phyloP scores from a whole-genome alignment of 2,329 filamentous ascomycete genomes.

The Fusarium sp. region DNA sequence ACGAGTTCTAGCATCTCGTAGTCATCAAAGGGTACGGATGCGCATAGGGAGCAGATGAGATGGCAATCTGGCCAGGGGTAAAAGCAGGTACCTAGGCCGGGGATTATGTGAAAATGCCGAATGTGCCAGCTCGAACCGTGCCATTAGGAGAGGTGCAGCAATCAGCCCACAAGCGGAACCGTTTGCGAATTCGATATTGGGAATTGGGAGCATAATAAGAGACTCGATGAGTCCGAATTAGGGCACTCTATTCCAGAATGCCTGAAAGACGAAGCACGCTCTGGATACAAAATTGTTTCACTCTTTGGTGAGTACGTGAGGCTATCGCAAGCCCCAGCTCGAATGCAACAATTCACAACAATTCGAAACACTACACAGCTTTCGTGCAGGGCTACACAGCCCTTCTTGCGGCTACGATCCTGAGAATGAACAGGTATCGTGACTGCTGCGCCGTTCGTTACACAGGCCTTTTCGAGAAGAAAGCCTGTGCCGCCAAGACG shows the following conservation, averaged over 20 bases:
- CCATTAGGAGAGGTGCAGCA: slow-evolving; percentile 18
- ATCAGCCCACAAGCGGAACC: slow-evolving; percentile 40
- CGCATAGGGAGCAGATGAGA: slow-evolving; percentile 15
- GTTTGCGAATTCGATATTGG: neutral
- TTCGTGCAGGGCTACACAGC: slow-evolving; percentile 38
- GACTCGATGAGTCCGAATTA: neutral
- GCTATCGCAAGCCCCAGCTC: slow-evolving; percentile 9
- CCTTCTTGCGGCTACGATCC: slow-evolving; percentile 10
- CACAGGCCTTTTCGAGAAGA: slow-evolving; percentile 38
- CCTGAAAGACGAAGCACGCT: neutral
- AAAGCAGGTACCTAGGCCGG: slow-evolving; percentile 25
- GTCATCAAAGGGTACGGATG: slow-evolving; percentile 16
- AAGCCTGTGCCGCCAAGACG: slow-evolving; percentile 42
- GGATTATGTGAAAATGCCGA: slow-evolving; percentile 21
- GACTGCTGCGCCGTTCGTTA: slow-evolving; percentile 43
- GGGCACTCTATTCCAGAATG: neutral
- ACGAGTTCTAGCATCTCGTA: slow-evolving; percentile 7
- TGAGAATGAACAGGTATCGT: slow-evolving; percentile 25
- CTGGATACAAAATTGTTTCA: slow-evolving; percentile 19
- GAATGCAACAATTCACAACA: slow-evolving; percentile 31
- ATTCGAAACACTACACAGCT: slow-evolving; percentile 30
- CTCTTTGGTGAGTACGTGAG: slow-evolving; percentile 9
- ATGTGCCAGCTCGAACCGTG: slow-evolving; percentile 40
- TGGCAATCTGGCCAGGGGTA: slow-evolving; percentile 24
- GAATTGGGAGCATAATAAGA: slow-evolving; percentile 2